phyloP scores from a whole-genome alignment of 1,284 basidiomycete species.

The Pyrrhoderma lamaoense region DNA sequence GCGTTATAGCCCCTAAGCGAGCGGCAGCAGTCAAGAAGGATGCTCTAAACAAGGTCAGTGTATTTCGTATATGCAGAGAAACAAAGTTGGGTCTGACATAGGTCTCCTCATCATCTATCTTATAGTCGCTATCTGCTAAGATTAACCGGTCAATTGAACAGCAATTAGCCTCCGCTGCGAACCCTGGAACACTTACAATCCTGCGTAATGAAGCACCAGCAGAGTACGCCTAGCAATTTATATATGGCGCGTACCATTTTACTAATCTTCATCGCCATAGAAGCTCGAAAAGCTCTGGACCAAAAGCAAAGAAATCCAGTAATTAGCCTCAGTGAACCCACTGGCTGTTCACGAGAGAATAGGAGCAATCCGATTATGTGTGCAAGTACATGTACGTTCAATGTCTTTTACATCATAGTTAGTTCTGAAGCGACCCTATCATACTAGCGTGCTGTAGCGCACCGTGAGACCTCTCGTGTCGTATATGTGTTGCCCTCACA shows the following conservation, averaged over 20 bases:
- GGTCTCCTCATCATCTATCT: slow-evolving; percentile 4
- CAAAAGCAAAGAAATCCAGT: too few species aligned
- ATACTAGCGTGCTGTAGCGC: too few species aligned
- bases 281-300: slow-evolving; percentile 1
- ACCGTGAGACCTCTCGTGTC: too few species aligned
- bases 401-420: too few species aligned
- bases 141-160: slow-evolving; percentile 85
- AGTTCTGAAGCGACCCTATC: too few species aligned
- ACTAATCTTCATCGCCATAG: background rate
- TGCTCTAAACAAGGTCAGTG: slow-evolving; percentile 54
- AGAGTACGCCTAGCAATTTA: slow-evolving; percentile 11
- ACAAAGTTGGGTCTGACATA: too few species aligned
- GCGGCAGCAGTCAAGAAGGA: slow-evolving; percentile 58
- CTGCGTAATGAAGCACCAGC: slow-evolving; percentile 63
- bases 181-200: slow-evolving; percentile 78
- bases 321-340: too few species aligned
- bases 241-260: background rate
- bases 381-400: too few species aligned
- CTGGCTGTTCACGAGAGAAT: too few species aligned
- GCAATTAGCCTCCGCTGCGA: slow-evolving; percentile 85
- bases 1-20: slow-evolving; percentile 69
- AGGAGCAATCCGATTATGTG: too few species aligned
- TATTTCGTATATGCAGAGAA: too few species aligned
- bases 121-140: slow-evolving; percentile 74
- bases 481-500: too few species aligned